Evolutionary conservation across 2,329 filamentous ascomycete genomes (phyloP), one percentile per base, ranked within the genome.

Genomic region (Diaporthe australafricana): DNA sequence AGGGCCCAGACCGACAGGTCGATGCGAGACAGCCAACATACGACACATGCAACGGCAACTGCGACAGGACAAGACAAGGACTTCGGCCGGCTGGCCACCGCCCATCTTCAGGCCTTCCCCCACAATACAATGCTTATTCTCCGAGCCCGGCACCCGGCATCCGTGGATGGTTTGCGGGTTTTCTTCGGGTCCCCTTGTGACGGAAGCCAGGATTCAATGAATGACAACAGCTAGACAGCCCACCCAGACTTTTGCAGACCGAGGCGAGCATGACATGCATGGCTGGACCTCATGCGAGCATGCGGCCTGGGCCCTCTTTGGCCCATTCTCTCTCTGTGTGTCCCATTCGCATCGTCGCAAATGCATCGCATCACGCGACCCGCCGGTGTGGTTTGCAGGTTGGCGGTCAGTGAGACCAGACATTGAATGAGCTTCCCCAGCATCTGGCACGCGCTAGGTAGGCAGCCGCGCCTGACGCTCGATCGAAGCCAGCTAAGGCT

Each of bases 361-460:
- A n/a, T 25, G 40, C 56, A 47, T n/a, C 56, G 56, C 57, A 63
- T 47, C 57, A 63, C 57, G 57, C 57, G 57, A 32, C 53, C 35
- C 53, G 32, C 53, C n/a, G 25, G 6, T 47, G 38, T 40, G 27
- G 40, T 20, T 12, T 7, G 9, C 32, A 9, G n/a, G 47, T 27
- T 63, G 60, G 60, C 60, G 60, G 60, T 63, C 60, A 63, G 30
- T 17, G 57, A 35, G 20, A 48, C 32, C 32, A 20, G 40, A 25
- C 27, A 30, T 17, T 11, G 40, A 7, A 22, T 11, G 56, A 5
- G 32, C 32, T 35, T 35, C 32, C 32, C 32, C 32, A 35, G 53
- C n/a, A 12, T 27, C n/a, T 47, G 32, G 32, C 32, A 6, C 25
- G 32, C 47, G 57, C 42, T n/a, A 35, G 17, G 22, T 6, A 63